Evolutionary conservation across 106 monocot genomes (phyloP).

Genomic region (Iris macrosiphon): DNA sequence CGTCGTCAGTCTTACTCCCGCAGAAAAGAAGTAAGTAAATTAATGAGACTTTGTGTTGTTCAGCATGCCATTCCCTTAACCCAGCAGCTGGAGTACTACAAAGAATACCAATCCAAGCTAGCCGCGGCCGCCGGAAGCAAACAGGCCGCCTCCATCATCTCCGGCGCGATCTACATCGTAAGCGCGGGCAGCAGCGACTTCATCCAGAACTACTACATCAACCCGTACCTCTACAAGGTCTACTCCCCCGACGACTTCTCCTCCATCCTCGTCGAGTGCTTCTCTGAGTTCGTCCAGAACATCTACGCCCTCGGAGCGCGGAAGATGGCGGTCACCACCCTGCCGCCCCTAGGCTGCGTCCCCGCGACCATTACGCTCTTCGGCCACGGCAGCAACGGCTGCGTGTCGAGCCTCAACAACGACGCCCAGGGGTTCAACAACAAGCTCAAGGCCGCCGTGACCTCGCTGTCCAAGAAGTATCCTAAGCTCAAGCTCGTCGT

Average conservation of each 20-base stretch:
- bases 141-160: constrained; percentile 48
- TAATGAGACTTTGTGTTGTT: not conserved
- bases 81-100: constrained; percentile 69
- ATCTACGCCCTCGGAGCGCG: constrained; percentile 62
- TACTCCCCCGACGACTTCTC: constrained; percentile 51
- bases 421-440: constrained; percentile 64
- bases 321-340: constrained; percentile 64
- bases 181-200: constrained; percentile 71
- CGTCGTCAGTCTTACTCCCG: no score
- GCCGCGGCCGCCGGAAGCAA: constrained; percentile 35
- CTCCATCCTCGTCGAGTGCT: constrained; percentile 45
- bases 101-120: constrained; percentile 71
- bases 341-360: constrained; percentile 75
- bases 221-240: constrained; percentile 55
- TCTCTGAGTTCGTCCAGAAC: constrained; percentile 48
- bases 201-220: constrained; percentile 87
- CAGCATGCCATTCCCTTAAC: constrained; percentile 70
- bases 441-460: constrained; percentile 36
- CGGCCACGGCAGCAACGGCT: constrained; percentile 58
- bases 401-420: constrained; percentile 54
- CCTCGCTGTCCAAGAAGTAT: constrained; percentile 30
- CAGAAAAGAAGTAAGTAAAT: no score
- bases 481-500: constrained; percentile 55
- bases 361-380: constrained; percentile 74
- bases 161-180: constrained; percentile 54